phyloP scores from a whole-genome alignment of 2,329 filamentous ascomycete genomes.

The Drechslerella dactyloides region DNA sequence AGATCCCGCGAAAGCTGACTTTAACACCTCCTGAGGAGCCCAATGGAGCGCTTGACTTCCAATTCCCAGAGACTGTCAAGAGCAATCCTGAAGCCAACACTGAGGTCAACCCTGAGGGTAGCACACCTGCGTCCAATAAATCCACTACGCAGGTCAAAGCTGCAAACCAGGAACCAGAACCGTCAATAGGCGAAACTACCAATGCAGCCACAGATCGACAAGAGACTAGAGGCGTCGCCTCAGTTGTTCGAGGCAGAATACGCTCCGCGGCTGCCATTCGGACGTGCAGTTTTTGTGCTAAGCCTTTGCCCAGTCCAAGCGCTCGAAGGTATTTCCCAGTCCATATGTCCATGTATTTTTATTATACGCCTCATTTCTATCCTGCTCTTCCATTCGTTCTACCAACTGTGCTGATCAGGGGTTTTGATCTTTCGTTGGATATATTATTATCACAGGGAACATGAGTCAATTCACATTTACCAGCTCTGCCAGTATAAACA shows the following conservation, averaged over 20 bases:
- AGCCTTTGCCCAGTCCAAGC: slow-evolving; percentile 40
- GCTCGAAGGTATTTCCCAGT: slow-evolving; percentile 42
- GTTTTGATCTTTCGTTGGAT: too few species aligned
- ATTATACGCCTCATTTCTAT: neutral
- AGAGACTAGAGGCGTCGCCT: slow-evolving; percentile 34
- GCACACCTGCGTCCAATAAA: slow-evolving; percentile 11
- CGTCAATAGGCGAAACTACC: slow-evolving; percentile 14
- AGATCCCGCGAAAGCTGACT: neutral
- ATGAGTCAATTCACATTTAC: slow-evolving; percentile 36
- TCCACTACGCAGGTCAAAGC: slow-evolving; percentile 18
- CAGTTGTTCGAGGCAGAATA: slow-evolving; percentile 10
- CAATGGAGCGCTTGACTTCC: neutral
- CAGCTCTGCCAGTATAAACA: slow-evolving; percentile 30
- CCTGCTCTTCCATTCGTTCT: neutral
- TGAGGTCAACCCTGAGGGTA: slow-evolving; percentile 9
- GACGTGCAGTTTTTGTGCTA: slow-evolving; percentile 36
- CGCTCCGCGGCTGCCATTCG: neutral
- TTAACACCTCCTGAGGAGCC: slow-evolving; percentile 6
- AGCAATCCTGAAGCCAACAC: slow-evolving; percentile 19
- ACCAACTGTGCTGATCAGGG: neutral
- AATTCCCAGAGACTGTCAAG: slow-evolving; percentile 6
- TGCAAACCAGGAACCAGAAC: neutral
- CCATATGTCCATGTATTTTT: neutral
- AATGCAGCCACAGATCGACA: slow-evolving; percentile 21
- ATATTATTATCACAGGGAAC: slow-evolving; percentile 16